A percentile compares a stretch with the other conserved stretches of the same genome.
phyloP scores from a whole-genome alignment of 305 asterid genomes.

The Stenogyne calaminthoides region DNA sequence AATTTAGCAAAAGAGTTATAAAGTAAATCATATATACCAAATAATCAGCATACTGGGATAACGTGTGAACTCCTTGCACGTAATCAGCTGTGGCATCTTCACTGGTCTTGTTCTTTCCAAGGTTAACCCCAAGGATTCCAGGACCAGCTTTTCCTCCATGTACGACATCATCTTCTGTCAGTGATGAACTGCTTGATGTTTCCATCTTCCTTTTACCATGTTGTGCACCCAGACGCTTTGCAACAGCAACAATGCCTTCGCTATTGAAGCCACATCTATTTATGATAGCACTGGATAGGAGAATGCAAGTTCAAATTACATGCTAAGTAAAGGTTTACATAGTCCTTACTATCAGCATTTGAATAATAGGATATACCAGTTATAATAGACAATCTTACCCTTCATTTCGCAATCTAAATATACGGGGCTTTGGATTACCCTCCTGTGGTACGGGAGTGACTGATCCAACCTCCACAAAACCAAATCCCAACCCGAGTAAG shows the following conservation, averaged over 20 bases:
- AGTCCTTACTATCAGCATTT: not conserved
- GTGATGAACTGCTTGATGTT: conserved; percentile 67
- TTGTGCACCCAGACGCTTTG: conserved; percentile 92
- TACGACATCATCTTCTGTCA: conserved; percentile 66
- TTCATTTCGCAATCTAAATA: conserved; percentile 78
- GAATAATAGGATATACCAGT: not conserved
- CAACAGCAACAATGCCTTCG: conserved; percentile 96
- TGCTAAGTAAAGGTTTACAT: not conserved
- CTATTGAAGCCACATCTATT: conserved; percentile 98
- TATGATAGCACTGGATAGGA: conserved; percentile 51
- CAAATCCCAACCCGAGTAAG: conserved; percentile 90
- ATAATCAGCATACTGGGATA: conserved; percentile 98
- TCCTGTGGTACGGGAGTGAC: conserved; percentile 98
- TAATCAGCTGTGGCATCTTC: conserved; percentile 98
- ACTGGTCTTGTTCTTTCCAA: conserved; percentile 93
- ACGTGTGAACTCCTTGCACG: conserved; percentile 98
- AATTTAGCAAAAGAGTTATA: not conserved
- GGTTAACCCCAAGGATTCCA: conserved; percentile 96
- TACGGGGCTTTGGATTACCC: conserved; percentile 98
- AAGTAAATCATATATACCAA: conserved; percentile 55
- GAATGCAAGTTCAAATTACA: not conserved
- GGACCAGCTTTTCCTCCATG: conserved; percentile 99
- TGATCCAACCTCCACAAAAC: conserved; percentile 98
- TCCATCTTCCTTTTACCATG: conserved; percentile 93
- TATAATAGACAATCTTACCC: conserved; percentile 52